Evolutionary conservation across 495 filamentous ascomycete species (phyloP).

Genomic region (Stereocaulon alpinum): DNA sequence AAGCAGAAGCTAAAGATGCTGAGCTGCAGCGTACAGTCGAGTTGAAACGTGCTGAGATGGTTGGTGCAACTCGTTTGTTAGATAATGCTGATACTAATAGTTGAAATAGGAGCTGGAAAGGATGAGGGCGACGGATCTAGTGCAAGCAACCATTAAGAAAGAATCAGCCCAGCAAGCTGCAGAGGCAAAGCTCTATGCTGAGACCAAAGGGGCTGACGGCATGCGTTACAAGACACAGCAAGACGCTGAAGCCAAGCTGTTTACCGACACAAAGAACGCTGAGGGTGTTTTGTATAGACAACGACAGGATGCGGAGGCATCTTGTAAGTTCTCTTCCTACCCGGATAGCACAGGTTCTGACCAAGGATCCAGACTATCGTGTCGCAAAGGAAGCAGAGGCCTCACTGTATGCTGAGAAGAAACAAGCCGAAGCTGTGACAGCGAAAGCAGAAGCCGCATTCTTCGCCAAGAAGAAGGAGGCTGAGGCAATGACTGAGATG

Average conservation of each 20-base stretch:
- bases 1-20: slow-evolving; percentile 60
- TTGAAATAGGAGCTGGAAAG: slow-evolving; percentile 53
- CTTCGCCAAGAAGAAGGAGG: slow-evolving; percentile 55
- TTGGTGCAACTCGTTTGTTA: neutral
- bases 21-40: slow-evolving; percentile 68
- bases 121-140: slow-evolving; percentile 63
- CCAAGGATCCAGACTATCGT: neutral
- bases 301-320: slow-evolving; percentile 20
- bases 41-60: slow-evolving; percentile 58
- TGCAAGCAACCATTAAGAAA: slow-evolving; percentile 60
- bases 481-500: slow-evolving; percentile 63
- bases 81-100: neutral
- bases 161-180: slow-evolving; percentile 66
- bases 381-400: slow-evolving; percentile 19
- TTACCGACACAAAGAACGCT: slow-evolving; percentile 36
- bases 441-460: slow-evolving; percentile 55
- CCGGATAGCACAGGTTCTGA: neutral
- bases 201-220: slow-evolving; percentile 45
- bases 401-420: slow-evolving; percentile 23
- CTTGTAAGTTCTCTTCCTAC: neutral
- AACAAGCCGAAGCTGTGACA: slow-evolving; percentile 32
- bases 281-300: slow-evolving; percentile 43
- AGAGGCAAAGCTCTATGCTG: slow-evolving; percentile 45
- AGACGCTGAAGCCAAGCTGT: slow-evolving; percentile 44
- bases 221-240: slow-evolving; percentile 46